A percentile compares a stretch with the other conserved stretches of the same genome.
Evolutionary conservation across 1,139 yeast species (phyloP).

Genomic region (Debaryomyces sp.): DNA sequence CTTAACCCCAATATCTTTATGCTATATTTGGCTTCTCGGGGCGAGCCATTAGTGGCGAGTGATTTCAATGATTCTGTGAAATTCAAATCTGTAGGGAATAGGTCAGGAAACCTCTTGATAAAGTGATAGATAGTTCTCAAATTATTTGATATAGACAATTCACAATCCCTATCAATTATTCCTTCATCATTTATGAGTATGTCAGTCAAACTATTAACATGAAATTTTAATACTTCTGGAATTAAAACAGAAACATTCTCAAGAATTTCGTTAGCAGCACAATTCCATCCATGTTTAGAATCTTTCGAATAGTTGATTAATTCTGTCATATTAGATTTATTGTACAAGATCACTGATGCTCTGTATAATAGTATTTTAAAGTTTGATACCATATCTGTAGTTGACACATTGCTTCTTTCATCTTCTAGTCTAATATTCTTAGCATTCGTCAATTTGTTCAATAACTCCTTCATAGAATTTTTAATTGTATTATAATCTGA

Average conservation of each 20-base stretch:
- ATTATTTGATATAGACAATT: slow-evolving; percentile 18
- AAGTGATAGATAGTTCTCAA: slow-evolving; percentile 67
- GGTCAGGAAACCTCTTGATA: slow-evolving; percentile 49
- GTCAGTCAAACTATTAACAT: slow-evolving; percentile 53
- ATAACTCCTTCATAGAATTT: slow-evolving; percentile 63
- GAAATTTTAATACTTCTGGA: slow-evolving; percentile 68
- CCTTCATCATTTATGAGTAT: slow-evolving; percentile 30
- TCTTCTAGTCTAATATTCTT: slow-evolving; percentile 47
- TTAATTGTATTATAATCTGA: slow-evolving; percentile 63
- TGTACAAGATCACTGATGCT: slow-evolving; percentile 62
- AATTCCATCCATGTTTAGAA: slow-evolving; percentile 27
- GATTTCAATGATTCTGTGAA: slow-evolving; percentile 46
- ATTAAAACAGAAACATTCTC: slow-evolving; percentile 60
- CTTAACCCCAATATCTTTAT: slow-evolving; percentile 58
- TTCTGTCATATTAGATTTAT: slow-evolving; percentile 62
- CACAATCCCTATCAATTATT: slow-evolving; percentile 3
- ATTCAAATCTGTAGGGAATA: slow-evolving; percentile 33
- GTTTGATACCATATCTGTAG: slow-evolving; percentile 52
- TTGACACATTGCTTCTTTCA: slow-evolving; percentile 39
- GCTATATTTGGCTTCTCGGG: slow-evolving; percentile 68
- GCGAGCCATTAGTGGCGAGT: slow-evolving; percentile 55
- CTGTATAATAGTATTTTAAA: slow-evolving; percentile 63
- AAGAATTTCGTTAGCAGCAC: slow-evolving; percentile 54
- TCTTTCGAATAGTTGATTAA: slow-evolving; percentile 52
- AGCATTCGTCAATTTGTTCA: slow-evolving; percentile 54